Conservation (phyloP, 2,329 filamentous ascomycete species). For the Parasarocladium wereldwijsianum region DNA sequence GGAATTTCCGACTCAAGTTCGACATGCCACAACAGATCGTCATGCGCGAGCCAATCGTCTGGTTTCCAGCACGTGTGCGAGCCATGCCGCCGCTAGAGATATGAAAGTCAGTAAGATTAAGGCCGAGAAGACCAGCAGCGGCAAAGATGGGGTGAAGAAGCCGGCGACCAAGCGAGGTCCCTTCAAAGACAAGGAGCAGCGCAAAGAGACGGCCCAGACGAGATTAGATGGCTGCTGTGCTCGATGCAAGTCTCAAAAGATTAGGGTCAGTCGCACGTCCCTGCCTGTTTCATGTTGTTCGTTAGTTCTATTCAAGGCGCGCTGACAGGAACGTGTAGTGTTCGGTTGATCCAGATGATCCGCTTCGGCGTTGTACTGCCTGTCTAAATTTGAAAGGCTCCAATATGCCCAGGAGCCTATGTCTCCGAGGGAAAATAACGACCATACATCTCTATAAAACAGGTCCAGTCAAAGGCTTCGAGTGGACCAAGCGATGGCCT, state of each 20-base stretch:
- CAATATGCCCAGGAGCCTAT: slow-evolving; percentile 39
- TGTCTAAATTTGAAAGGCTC: slow-evolving; percentile 34
- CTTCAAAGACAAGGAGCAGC: slow-evolving; percentile 35
- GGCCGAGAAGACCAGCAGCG: too few relatives aligned
- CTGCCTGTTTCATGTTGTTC: too few relatives aligned
- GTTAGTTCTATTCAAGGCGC: too few relatives aligned
- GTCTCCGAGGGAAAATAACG: slow-evolving; percentile 45
- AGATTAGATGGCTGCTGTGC: slow-evolving; percentile 44
- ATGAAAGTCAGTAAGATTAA: too few relatives aligned
- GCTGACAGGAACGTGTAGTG: too few relatives aligned
- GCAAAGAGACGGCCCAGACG: slow-evolving; percentile 40
- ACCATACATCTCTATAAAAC: slow-evolving; percentile 44
- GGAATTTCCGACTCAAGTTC: too few relatives aligned
- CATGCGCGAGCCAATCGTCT: too few relatives aligned
- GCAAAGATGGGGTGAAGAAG: too few relatives aligned
- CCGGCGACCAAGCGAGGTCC: slow-evolving; percentile 35
- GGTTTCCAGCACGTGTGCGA: too few relatives aligned
- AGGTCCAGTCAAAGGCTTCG: slow-evolving; percentile 40
- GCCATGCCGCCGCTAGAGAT: too few relatives aligned
- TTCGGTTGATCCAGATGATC: slow-evolving; percentile 31
- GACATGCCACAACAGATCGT: too few relatives aligned
- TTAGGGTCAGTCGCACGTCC: slow-evolving; percentile 31
- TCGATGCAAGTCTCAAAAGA: slow-evolving; percentile 46
- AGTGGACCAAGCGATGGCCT: slow-evolving; percentile 45
- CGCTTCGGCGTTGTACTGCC: slow-evolving; percentile 32